Conservation (phyloP, 2,329 filamentous ascomycete genomes). For the Aschersonia sp. region DNA sequence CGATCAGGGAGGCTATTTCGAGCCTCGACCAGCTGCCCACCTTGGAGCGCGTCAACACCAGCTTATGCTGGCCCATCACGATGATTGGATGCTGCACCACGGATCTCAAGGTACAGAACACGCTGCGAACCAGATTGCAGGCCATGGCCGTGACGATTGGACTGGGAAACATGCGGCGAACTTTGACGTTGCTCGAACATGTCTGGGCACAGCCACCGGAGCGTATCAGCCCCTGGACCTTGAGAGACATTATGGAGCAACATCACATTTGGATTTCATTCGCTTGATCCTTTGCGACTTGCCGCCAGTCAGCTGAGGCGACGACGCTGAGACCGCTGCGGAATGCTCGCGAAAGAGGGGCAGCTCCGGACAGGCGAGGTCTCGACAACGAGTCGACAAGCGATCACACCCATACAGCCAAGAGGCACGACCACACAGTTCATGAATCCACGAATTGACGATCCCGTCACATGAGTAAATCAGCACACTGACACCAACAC, state of each 20-base stretch:
- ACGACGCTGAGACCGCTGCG: not conserved
- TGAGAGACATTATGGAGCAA: slow-evolving; percentile 29
- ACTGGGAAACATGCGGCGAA: slow-evolving; percentile 29
- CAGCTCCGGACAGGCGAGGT: not conserved
- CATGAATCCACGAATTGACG: too few species aligned
- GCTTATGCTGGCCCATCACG: slow-evolving; percentile 23
- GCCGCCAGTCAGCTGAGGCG: not conserved
- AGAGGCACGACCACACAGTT: too few species aligned
- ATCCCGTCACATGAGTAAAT: too few species aligned
- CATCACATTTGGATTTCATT: slow-evolving; percentile 34
- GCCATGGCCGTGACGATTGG: slow-evolving; percentile 22
- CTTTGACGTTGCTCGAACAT: slow-evolving; percentile 23
- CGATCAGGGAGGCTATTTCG: slow-evolving; percentile 15
- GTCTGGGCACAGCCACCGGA: slow-evolving; percentile 22
- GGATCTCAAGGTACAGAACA: slow-evolving; percentile 18
- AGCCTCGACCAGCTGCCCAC: slow-evolving; percentile 17
- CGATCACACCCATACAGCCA: too few species aligned
- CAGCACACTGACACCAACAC: too few species aligned
- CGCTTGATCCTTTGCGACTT: slow-evolving; percentile 15
- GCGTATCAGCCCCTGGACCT: slow-evolving; percentile 24
- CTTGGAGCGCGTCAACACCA: slow-evolving; percentile 21
- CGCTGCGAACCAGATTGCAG: slow-evolving; percentile 18
- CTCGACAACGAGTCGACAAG: too few species aligned
- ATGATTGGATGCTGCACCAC: slow-evolving; percentile 22
- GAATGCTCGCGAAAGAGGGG: not conserved